Conservation (phyloP, 352 stramenopile genomes). For the Aphanomyces stellatus region DNA sequence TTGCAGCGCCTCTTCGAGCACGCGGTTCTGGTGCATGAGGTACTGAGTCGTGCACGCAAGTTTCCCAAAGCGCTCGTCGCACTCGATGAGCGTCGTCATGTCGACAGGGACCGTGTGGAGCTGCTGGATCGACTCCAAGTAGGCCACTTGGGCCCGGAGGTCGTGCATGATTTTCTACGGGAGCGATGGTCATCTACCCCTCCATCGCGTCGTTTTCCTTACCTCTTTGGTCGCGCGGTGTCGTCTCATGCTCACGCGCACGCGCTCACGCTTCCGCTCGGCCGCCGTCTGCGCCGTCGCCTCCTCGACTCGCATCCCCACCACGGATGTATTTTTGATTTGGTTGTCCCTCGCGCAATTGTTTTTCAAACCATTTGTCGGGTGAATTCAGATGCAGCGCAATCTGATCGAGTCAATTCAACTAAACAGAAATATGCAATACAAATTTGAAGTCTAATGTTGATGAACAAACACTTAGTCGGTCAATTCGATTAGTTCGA, state of each 20-base stretch:
- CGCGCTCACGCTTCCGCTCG: neutral
- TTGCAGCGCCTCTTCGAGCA: neutral
- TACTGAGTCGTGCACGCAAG: neutral
- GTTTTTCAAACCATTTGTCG: too few relatives aligned
- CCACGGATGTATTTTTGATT: too few relatives aligned
- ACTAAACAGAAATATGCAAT: too few relatives aligned
- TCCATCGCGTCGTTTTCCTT: neutral
- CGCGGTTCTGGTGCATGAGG: neutral
- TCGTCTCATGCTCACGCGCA: neutral
- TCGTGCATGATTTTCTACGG: neutral
- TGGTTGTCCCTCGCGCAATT: too few relatives aligned
- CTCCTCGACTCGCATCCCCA: neutral
- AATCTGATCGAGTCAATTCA: too few relatives aligned
- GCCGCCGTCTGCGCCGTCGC: neutral
- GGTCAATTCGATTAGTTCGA: too few relatives aligned
- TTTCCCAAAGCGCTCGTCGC: neutral
- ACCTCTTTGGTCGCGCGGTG: neutral
- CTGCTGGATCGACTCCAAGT: neutral
- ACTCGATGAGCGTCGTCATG: neutral
- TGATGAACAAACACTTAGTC: too few relatives aligned
- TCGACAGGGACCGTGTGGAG: neutral
- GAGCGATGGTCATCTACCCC: neutral
- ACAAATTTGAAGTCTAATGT: too few relatives aligned
- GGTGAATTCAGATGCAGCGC: too few relatives aligned
- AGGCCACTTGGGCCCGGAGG: neutral